Percentiles rank a stretch among this genome's conserved stretches.
These are phyloP conservation scores for Hondaea fermentalgiana DNA, from an alignment of 108 stramenopile species.

Conservation along the genomic window DNA sequence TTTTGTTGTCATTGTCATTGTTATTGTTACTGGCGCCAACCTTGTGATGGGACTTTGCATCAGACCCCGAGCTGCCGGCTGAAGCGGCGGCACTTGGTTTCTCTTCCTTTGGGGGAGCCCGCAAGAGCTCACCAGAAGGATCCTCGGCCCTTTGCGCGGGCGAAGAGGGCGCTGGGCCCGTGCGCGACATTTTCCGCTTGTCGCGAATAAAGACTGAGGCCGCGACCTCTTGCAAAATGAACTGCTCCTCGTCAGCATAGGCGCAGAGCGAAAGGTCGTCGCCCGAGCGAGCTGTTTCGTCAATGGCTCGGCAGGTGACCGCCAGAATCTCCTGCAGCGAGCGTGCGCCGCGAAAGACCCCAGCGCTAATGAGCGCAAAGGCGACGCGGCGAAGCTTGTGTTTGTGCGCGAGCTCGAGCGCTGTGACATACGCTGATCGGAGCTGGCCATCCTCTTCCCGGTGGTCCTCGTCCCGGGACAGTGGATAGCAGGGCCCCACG, in stretches of 20 bases:
- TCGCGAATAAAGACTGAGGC: background rate
- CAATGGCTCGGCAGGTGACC: background rate
- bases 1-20: background rate
- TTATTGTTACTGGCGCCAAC: background rate
- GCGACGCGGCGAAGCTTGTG: background rate
- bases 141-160: background rate
- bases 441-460: background rate
- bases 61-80: no score
- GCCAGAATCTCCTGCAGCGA: background rate
- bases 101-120: no score
- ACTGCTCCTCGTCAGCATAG: background rate
- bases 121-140: background rate
- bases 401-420: background rate
- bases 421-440: background rate
- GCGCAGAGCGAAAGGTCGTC: background rate
- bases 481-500: background rate
- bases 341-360: background rate
- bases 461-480: background rate
- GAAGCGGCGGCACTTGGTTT: no score
- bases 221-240: background rate
- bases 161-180: background rate
- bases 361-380: background rate
- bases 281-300: background rate
- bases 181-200: background rate
- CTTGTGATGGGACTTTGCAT: no score